A percentile compares a stretch with the other conserved stretches of the same genome.
Evolutionary conservation across 805 yeast genomes (phyloP).

Genomic region (Candida pseudoglaebosa): DNA sequence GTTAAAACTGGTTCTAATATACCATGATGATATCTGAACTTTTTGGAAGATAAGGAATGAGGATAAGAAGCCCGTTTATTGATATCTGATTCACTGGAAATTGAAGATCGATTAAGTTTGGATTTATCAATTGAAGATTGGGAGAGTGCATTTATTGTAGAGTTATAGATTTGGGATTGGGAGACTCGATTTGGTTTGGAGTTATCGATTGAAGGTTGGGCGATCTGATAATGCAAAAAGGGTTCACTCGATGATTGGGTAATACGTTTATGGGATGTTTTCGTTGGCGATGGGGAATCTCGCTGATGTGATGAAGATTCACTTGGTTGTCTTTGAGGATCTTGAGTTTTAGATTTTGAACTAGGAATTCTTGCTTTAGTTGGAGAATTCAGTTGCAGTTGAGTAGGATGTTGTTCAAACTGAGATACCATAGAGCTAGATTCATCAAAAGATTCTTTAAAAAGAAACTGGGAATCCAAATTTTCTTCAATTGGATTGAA

Average conservation of each 20-base stretch:
- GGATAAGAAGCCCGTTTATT: not conserved
- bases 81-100: not conserved
- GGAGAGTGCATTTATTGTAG: no score
- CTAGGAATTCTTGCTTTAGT: slow-evolving; percentile 2
- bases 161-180: no score
- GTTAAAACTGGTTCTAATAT: slow-evolving; percentile 9
- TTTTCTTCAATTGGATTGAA: slow-evolving; percentile 5
- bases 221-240: no score
- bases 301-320: not conserved
- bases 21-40: slow-evolving; percentile 12
- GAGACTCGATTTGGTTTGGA: not conserved
- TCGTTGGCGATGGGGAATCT: no score
- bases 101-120: not conserved
- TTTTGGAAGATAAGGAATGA: slow-evolving; percentile 6
- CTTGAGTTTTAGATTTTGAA: not conserved
- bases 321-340: not conserved
- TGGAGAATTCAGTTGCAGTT: not conserved
- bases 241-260: no score
- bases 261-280: no score
- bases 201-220: no score
- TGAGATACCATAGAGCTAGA: not conserved
- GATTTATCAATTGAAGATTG: no score
- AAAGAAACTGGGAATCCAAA: slow-evolving; percentile 23
- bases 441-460: slow-evolving; percentile 28
- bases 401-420: not conserved